phyloP scores from a whole-genome alignment of 73 alveolate species.

The Tetrahymena thermophila region DNA sequence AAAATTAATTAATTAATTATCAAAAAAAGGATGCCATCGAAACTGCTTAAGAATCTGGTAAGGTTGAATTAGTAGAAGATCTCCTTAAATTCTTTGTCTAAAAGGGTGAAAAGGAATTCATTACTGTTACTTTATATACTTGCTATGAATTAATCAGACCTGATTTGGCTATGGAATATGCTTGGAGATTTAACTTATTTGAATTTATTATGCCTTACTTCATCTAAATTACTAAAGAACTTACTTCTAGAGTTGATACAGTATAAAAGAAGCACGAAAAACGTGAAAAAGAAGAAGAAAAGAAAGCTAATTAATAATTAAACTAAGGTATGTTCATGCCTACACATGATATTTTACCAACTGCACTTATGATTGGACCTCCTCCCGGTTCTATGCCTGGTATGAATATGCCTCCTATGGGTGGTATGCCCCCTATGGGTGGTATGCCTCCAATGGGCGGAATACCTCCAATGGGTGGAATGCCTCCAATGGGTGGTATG shows the following conservation, averaged over 20 bases:
- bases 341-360: not conserved
- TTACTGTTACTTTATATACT: conserved; percentile 92
- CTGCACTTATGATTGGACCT: conserved; percentile 2
- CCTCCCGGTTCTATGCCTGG: not conserved
- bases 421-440: not conserved
- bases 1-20: not conserved
- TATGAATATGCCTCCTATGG: not conserved
- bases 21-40: conserved; percentile 76
- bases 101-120: conserved; percentile 90
- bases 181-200: conserved; percentile 94
- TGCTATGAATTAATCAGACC: conserved; percentile 96
- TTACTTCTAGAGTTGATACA: conserved; percentile 76
- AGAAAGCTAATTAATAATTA: conserved; percentile 26
- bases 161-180: conserved; percentile 95
- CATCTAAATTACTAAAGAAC: conserved; percentile 95
- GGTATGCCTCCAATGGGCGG: not conserved
- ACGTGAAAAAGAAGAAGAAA: conserved; percentile 90
- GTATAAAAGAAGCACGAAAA: conserved; percentile 87
- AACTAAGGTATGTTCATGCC: not conserved
- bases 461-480: not conserved
- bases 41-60: conserved; percentile 92
- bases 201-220: conserved; percentile 97
- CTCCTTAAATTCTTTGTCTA: conserved; percentile 87
- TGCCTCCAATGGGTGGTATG: not conserved
- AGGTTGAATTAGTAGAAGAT: conserved; percentile 87